Conservation (phyloP, 805 yeast genomes). For the Candida vartiovaarae region DNA sequence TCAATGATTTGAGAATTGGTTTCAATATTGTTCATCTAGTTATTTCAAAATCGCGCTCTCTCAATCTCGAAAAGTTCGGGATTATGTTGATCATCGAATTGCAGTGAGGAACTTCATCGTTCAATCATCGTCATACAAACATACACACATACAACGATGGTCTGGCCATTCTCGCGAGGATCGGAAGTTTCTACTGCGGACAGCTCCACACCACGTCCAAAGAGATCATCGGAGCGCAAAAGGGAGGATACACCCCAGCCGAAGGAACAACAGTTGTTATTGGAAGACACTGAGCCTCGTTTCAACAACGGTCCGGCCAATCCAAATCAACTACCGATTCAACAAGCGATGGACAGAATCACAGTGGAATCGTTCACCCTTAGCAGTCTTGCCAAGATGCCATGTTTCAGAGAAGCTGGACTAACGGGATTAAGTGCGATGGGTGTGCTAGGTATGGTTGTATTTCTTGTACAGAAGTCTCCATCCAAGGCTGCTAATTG, state of each 20-base stretch:
- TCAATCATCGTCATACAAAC: too few relatives aligned
- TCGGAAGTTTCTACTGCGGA: neutral
- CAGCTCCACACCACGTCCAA: constrained; percentile 3
- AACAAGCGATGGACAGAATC: constrained; percentile 36
- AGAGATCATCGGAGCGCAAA: constrained; percentile 19
- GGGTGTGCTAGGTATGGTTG: constrained; percentile 62
- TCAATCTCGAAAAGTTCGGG: too few relatives aligned
- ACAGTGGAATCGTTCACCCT: constrained; percentile 45
- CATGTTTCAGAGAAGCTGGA: constrained; percentile 78
- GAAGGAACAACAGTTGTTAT: constrained; percentile 25
- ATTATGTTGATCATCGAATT: too few relatives aligned
- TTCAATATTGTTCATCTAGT: too few relatives aligned
- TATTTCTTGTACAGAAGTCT: constrained; percentile 59
- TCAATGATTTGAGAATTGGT: too few relatives aligned
- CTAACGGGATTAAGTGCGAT: constrained; percentile 66
- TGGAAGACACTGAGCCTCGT: constrained; percentile 35
- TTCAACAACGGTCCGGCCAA: constrained; percentile 27
- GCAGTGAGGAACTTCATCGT: too few relatives aligned
- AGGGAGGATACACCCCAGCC: constrained; percentile 1
- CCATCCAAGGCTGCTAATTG: constrained; percentile 64
- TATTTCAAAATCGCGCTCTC: too few relatives aligned
- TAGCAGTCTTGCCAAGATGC: constrained; percentile 47
- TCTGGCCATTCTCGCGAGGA: constrained; percentile 17
- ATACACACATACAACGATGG: constrained; percentile 7
- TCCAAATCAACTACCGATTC: constrained; percentile 26